Evolutionary conservation across 2,329 filamentous ascomycete genomes (phyloP).

Genomic region (Fusarium newnesense): DNA sequence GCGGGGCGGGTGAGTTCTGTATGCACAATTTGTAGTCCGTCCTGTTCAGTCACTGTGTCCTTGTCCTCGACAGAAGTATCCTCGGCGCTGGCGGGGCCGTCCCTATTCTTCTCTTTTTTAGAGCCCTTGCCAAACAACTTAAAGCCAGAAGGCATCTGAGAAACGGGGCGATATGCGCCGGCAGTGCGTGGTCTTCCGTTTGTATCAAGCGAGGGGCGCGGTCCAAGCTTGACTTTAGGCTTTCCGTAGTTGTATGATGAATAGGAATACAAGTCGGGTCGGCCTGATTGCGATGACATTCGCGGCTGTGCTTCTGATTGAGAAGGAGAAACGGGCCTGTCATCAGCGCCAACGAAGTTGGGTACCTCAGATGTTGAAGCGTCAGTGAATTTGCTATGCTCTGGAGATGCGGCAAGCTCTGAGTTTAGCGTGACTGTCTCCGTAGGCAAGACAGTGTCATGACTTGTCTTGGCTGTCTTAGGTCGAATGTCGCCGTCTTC

Average conservation of each 20-base stretch:
- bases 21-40: constrained; percentile 43
- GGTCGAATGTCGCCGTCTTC: constrained; percentile 50
- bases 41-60: constrained; percentile 50
- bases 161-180: constrained; percentile 75
- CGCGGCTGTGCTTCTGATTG: constrained; percentile 58
- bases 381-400: constrained; percentile 59
- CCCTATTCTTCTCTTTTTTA: constrained; percentile 56
- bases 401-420: constrained; percentile 61
- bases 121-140: constrained; percentile 72
- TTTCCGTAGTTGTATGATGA: constrained; percentile 66
- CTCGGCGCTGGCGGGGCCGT: constrained; percentile 44
- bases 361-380: constrained; percentile 61
- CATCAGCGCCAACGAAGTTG: constrained; percentile 60
- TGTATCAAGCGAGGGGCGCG: constrained; percentile 79
- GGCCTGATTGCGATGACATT: constrained; percentile 63
- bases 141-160: constrained; percentile 82
- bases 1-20: constrained; percentile 49
- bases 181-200: constrained; percentile 69
- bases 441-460: constrained; percentile 28
- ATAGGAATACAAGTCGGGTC: constrained; percentile 62
- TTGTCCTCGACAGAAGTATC: constrained; percentile 52
- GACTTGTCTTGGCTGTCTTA: constrained; percentile 46
- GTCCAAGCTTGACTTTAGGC: constrained; percentile 89
- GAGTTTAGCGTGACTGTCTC: constrained; percentile 62
- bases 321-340: constrained; percentile 57